Evolutionary conservation across 352 stramenopile genomes (phyloP), one percentile per base, ranked within the genome.

Genomic region (Pythium biforme): DNA sequence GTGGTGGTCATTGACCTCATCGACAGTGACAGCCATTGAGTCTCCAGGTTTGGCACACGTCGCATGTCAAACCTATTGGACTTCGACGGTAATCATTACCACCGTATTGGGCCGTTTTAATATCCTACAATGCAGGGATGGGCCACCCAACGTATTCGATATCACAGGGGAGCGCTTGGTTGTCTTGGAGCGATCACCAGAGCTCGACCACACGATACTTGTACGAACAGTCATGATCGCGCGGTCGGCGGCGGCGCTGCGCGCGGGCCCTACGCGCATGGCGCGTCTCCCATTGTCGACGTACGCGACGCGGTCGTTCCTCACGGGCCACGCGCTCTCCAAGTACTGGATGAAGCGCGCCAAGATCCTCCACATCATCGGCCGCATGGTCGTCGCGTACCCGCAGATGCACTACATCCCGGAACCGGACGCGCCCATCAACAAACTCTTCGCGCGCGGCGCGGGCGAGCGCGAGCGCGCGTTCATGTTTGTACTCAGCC

Each of bases 401-500:
- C 71, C 74, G 45, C 50, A 76, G 64, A 68, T 83, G 43, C 58
- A 75, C 37, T 20, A 67, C 50, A 60, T 83, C 34, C 63, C 69
- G 37, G 69, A 65, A 23, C 62, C 69, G 10, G 49, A 68, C 15
- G 72, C 69, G 4, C 62, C 67, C 15, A 61, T 78, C 39, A 72
- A 55, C 49, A 52, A 52, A 15, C 60, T 69, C 59, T 80, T 83
- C 46, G 52, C 59, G 2, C 61, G 56, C 26, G 63, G 49, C 29
- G 43, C 66, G 17, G 72, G 52, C 20, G 57, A 73, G 40, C 61
- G 74, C 33, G 72, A 83, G 57, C 72, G 74, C 27, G 69, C 73
- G 47, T 78, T 69, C 62, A 83, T 83, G 75, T 80, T 73, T 41
- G 62, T 77, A 31, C 64, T 79, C n/a, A 72, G 66, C 40, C 72